Evolutionary conservation across 1,139 yeast species (phyloP).

Genomic region (Meyerozyma guilliermondii): DNA sequence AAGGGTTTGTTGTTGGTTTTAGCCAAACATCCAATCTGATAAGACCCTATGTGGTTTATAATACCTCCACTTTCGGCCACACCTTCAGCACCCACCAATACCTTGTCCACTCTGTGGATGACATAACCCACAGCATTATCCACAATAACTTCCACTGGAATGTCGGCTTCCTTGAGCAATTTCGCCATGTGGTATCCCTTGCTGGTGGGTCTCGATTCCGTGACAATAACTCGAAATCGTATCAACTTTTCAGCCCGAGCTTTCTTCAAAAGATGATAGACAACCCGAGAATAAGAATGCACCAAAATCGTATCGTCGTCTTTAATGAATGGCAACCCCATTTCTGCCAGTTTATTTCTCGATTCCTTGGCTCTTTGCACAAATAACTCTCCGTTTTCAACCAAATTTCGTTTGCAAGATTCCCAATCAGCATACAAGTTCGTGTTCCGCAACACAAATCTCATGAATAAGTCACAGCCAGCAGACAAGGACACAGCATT

Average conservation of each 20-base stretch:
- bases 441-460: slow-evolving; percentile 87
- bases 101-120: slow-evolving; percentile 86
- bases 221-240: slow-evolving; percentile 85
- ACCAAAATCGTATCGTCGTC: slow-evolving; percentile 91
- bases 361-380: slow-evolving; percentile 90
- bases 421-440: slow-evolving; percentile 94
- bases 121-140: slow-evolving; percentile 95
- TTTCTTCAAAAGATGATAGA: slow-evolving; percentile 63
- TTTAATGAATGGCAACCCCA: slow-evolving; percentile 83
- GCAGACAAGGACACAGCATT: slow-evolving; percentile 93
- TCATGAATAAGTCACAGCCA: slow-evolving; percentile 94
- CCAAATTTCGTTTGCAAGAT: slow-evolving; percentile 81
- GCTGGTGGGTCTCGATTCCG: slow-evolving; percentile 86
- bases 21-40: slow-evolving; percentile 92
- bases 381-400: slow-evolving; percentile 89
- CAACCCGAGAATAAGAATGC: slow-evolving; percentile 92
- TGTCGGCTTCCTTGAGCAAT: slow-evolving; percentile 63
- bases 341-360: slow-evolving; percentile 79
- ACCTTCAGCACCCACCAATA: slow-evolving; percentile 97
- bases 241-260: slow-evolving; percentile 69
- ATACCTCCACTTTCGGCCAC: slow-evolving; percentile 99
- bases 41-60: slow-evolving; percentile 91
- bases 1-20: slow-evolving; percentile 87
- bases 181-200: slow-evolving; percentile 78
- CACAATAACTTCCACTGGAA: slow-evolving; percentile 87